Percentiles rank a stretch among this genome's conserved stretches.
These are phyloP conservation scores for Heritiera fomes DNA, from an alignment of 345 rosid species.

Conservation along the genomic window DNA sequence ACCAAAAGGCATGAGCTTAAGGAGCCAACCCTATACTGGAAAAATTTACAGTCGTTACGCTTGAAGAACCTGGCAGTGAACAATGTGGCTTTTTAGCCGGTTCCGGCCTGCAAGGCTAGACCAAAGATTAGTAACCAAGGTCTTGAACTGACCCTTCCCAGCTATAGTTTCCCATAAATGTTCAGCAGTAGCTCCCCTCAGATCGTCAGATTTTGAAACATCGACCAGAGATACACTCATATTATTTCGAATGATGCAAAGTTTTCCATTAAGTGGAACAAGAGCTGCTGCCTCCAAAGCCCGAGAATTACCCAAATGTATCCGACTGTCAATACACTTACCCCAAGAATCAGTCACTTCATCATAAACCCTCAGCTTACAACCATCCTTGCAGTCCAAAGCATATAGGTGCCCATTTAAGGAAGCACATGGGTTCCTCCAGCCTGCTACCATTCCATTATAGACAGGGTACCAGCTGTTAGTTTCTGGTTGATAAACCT, in stretches of 20 bases:
- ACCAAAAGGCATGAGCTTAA: constrained; percentile 1
- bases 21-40: constrained; percentile 3
- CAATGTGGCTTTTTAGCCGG: constrained; percentile 69
- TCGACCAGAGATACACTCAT: constrained; percentile 74
- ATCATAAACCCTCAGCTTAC: constrained; percentile 69
- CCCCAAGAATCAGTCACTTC: constrained; percentile 67
- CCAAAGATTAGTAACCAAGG: constrained; percentile 62
- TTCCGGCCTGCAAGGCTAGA: constrained; percentile 67
- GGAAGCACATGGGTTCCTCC: constrained; percentile 71
- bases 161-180: constrained; percentile 70
- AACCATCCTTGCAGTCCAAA: constrained; percentile 76
- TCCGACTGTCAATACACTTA: constrained; percentile 64
- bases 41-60: constrained; percentile 34
- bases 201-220: constrained; percentile 46
- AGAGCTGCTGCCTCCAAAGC: constrained; percentile 75
- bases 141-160: constrained; percentile 68
- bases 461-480: constrained; percentile 65
- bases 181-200: constrained; percentile 47
- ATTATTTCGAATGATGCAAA: constrained; percentile 64
- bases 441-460: constrained; percentile 75
- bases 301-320: constrained; percentile 64
- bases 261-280: constrained; percentile 67
- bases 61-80: constrained; percentile 79
- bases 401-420: constrained; percentile 63
- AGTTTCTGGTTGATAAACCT: constrained; percentile 56